Evolutionary conservation across 176 grass and related monocot genomes (phyloP).

Genomic region (Triticum turgidum): DNA sequence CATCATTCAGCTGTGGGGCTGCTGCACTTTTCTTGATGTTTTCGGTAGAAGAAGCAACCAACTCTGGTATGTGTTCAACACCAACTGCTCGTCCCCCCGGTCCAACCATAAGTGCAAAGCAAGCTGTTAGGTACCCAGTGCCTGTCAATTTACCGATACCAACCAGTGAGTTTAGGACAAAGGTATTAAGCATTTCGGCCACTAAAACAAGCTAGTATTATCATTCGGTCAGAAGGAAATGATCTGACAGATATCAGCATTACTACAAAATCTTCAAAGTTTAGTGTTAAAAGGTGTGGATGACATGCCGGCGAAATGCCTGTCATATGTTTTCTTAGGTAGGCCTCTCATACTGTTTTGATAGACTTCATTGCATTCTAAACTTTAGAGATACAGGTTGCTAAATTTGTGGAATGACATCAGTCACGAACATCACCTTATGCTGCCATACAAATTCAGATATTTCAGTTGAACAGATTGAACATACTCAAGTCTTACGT

Average conservation of each 20-base stretch:
- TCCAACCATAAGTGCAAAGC: slow-evolving; percentile 77
- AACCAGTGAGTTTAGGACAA: background rate
- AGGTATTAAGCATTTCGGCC: background rate
- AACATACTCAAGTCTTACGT: background rate
- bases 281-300: background rate
- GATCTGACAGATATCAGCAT: background rate
- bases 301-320: background rate
- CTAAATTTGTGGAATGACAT: background rate
- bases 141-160: slow-evolving; percentile 35
- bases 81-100: slow-evolving; percentile 52
- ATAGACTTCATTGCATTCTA: background rate
- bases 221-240: background rate
- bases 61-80: slow-evolving; percentile 81
- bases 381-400: background rate
- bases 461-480: background rate
- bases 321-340: background rate
- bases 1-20: slow-evolving; percentile 48
- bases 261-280: background rate
- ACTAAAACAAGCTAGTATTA: background rate
- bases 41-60: slow-evolving; percentile 69
- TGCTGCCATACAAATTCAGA: background rate
- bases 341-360: background rate
- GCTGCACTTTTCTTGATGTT: slow-evolving; percentile 74
- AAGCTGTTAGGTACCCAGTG: slow-evolving; percentile 75
- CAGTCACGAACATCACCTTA: background rate